phyloP scores from a whole-genome alignment of 345 rosid genomes.

The Moricandia moricandioides region DNA sequence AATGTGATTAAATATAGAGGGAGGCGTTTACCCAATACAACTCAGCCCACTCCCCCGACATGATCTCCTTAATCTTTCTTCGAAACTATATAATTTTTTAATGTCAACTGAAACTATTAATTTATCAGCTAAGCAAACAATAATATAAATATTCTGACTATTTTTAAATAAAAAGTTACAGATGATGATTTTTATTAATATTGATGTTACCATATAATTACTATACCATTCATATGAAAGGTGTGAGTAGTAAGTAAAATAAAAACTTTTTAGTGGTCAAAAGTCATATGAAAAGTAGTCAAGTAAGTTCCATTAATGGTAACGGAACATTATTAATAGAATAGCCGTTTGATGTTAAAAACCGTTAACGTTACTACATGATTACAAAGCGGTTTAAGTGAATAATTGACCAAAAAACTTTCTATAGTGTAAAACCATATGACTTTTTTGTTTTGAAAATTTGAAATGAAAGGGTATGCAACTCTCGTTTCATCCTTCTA shows the following conservation, averaged over 20 bases:
- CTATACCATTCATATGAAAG: neutral
- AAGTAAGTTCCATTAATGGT: neutral
- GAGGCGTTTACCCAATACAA: conserved; percentile 60
- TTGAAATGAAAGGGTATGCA: conserved; percentile 13
- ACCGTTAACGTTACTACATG: neutral
- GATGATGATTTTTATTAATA: neutral
- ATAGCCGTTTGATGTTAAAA: too few relatives aligned
- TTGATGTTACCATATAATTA: neutral
- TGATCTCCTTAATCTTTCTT: conserved; percentile 38
- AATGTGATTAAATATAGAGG: conserved; percentile 5
- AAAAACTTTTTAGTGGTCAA: neutral
- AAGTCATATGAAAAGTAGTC: neutral
- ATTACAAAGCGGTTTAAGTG: neutral
- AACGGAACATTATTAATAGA: too few relatives aligned
- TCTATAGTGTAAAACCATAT: neutral
- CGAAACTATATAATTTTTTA: neutral
- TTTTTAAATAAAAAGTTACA: neutral
- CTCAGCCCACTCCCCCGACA: conserved; percentile 42
- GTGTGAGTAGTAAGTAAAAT: neutral
- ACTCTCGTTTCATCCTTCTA: conserved; percentile 13
- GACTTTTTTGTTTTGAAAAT: neutral
- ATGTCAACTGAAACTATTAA: neutral
- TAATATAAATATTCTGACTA: neutral
- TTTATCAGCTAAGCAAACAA: neutral
- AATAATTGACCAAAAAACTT: neutral